Conservation (phyloP, 164 flowering plant species). For the Vitis rotundifolia region DNA sequence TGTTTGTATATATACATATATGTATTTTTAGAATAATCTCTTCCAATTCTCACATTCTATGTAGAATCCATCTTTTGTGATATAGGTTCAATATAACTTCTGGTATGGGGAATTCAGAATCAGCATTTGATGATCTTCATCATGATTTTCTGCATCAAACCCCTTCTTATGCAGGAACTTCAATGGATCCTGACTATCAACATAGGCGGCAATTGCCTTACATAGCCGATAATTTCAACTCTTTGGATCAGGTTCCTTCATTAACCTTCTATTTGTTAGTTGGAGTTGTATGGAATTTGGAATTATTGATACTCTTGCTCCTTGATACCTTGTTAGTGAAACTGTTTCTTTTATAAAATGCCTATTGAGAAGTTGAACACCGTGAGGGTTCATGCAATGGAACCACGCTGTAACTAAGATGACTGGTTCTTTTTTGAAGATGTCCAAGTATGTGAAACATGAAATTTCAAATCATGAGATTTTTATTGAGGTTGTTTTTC, state of each 20-base stretch:
- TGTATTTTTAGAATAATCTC: too few species aligned
- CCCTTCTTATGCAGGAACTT: conserved; percentile 19
- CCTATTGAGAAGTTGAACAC: background rate
- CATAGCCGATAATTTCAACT: conserved; percentile 44
- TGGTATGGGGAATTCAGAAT: conserved; percentile 37
- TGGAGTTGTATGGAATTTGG: background rate
- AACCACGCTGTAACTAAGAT: background rate
- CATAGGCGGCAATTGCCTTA: conserved; percentile 12
- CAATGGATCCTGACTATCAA: conserved; percentile 9
- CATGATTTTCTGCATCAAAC: conserved; percentile 16
- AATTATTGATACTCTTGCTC: background rate
- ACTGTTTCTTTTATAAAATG: background rate
- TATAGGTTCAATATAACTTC: background rate
- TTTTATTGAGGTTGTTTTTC: too few species aligned
- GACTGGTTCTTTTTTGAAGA: too few species aligned
- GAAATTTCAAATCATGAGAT: too few species aligned
- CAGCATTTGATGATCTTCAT: conserved; percentile 19
- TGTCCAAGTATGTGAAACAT: too few species aligned
- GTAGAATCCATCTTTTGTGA: background rate
- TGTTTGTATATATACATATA: too few species aligned
- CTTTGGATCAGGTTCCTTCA: conserved; percentile 44
- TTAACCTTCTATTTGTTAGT: background rate
- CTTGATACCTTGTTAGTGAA: background rate
- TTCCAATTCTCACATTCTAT: too few species aligned
- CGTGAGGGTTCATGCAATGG: background rate